A percentile compares a stretch with the other conserved stretches of the same genome.
These are phyloP conservation scores for Talaromyces pinophilus DNA, from an alignment of 2,329 filamentous ascomycete genomes.

Conservation along the genomic window DNA sequence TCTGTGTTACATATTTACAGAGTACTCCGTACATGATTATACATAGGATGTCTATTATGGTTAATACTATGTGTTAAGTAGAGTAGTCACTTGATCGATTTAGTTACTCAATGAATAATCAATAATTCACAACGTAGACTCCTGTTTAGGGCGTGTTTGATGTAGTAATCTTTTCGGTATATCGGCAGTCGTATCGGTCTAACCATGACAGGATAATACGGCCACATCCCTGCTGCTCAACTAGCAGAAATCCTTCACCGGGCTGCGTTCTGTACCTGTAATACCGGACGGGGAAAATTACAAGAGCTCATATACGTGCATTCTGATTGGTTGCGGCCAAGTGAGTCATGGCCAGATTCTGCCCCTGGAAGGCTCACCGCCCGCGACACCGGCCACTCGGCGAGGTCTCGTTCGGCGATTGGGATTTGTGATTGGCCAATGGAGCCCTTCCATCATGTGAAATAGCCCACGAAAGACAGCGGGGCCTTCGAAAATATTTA, in stretches of 20 bases:
- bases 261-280: not conserved
- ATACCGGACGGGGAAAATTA: not conserved
- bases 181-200: not conserved
- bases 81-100: not conserved
- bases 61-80: not conserved
- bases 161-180: not conserved
- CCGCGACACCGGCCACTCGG: not conserved
- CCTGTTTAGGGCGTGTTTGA: not conserved
- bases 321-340: not conserved
- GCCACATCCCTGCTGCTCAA: not conserved
- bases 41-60: no score
- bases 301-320: not conserved
- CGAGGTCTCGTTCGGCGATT: not conserved
- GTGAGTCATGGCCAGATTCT: constrained; percentile 1
- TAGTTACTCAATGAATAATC: not conserved
- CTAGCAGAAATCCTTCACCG: not conserved
- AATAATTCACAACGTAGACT: not conserved
- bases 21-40: not conserved
- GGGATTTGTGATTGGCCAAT: constrained; percentile 22
- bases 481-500: constrained; percentile 15
- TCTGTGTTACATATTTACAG: not conserved
- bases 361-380: constrained; percentile 15
- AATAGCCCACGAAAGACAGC: constrained; percentile 10
- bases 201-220: not conserved
- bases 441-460: constrained; percentile 1